Base-by-base conservation (phyloP, 2,329 filamentous ascomycete species). In the Colletotrichum tofieldiae region DNA sequence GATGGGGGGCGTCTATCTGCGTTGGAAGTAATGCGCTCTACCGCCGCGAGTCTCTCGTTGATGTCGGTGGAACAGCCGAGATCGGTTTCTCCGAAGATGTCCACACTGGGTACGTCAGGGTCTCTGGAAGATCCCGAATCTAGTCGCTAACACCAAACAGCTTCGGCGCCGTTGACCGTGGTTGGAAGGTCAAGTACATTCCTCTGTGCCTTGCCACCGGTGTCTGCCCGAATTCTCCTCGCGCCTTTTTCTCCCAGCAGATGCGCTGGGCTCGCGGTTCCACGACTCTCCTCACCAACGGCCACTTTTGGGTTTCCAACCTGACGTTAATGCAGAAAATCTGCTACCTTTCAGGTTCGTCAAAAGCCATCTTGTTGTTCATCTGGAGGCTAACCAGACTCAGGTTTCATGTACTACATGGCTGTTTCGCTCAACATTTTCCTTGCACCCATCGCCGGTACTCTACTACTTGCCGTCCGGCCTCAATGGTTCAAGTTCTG, bases 31-130 rank as follows among this genome's bases (percentile, higher is more conserved):
- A 84, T 72, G 83, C 83, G 0, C 76, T 84, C 43, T 84, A 84
- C 66, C 78, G 83, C 2, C 78, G 83, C 12, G 80, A 77, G 7
- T 81, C 83, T 2, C 77, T 84, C 2, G 82, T 77, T 26, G 82
- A 82, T 32, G 82, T 84, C 4, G 82, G 83, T 1, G 83, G 83
- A 11, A 84, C 82, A 0, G 81, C 82, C 1, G 82, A 84, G 73
- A 84, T 84, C 75, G 82, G 81, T 1, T 84, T 82, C 74, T 84
- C 81, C 8, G 83, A 84, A 77, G 83, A 84, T 71, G 82, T 84
- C n/a, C 82, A 84, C 72, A 84, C 83, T 11, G 83, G 83, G 79
- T 80, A 61, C 73, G 78, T 75, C 2, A 26, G 45, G 6, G 9
- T 61, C 20, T 9, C 7, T 18, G n/a, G 54, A 3, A 12, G 12